A percentile compares a stretch with the other conserved stretches of the same genome.
Evolutionary conservation across 164 flowering plant species (phyloP).

Genomic region (Berberis thunbergii): DNA sequence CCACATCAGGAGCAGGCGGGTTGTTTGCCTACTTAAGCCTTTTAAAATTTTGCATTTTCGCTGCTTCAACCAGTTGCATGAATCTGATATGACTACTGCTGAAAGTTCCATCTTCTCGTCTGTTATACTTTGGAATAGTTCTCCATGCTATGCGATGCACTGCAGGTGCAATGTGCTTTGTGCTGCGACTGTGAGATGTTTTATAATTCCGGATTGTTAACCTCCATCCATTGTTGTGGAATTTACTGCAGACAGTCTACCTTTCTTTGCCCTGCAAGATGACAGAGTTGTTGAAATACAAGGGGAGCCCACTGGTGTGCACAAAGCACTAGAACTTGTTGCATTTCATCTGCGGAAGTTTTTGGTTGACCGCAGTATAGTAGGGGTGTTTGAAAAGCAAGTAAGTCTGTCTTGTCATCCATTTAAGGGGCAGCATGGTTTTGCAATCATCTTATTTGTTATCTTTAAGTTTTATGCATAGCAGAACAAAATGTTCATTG

Average conservation of each 20-base stretch:
- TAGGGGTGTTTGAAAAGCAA: conserved; percentile 70
- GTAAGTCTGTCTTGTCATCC: conserved; percentile 27
- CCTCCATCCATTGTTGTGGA: neutral
- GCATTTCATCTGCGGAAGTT: conserved; percentile 81
- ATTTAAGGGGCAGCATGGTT: neutral
- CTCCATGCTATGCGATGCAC: no score
- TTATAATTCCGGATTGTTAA: neutral
- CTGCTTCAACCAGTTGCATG: no score
- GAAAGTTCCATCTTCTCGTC: no score
- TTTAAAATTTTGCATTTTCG: no score
- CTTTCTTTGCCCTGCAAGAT: conserved; percentile 77
- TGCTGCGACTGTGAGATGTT: no score
- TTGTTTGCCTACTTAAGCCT: no score
- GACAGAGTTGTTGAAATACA: conserved; percentile 87
- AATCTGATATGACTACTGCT: no score
- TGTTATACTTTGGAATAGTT: no score
- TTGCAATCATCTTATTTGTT: neutral
- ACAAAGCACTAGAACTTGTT: conserved; percentile 79
- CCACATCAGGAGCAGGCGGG: no score
- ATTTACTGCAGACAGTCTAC: conserved; percentile 62
- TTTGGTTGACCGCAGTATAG: conserved; percentile 78
- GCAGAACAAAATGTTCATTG: no score
- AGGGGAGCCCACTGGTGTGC: conserved; percentile 70
- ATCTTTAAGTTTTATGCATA: neutral
- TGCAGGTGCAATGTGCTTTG: no score